A percentile compares a stretch with the other conserved stretches of the same genome.
phyloP scores from a whole-genome alignment of 148 eudicot species.

The Rhododendron kiyosumense region DNA sequence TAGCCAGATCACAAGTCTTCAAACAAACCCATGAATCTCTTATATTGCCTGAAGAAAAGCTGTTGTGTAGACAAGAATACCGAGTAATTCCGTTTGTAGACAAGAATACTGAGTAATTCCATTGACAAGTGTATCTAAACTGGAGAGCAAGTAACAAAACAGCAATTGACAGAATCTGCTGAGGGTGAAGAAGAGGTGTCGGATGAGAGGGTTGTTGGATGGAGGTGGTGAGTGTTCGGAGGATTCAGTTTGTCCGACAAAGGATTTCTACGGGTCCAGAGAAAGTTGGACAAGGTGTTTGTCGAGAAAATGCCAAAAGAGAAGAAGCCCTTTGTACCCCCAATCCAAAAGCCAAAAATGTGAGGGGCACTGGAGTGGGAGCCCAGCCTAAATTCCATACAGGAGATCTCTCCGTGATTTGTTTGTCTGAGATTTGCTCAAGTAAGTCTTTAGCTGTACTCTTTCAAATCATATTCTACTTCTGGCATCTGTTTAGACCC shows the following conservation, averaged over 20 bases:
- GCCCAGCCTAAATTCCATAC: conserved; percentile 41
- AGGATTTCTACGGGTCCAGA: conserved; percentile 23
- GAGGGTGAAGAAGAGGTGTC: conserved; percentile 3
- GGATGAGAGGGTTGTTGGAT: conserved; percentile 3
- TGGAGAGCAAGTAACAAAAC: conserved; percentile 20
- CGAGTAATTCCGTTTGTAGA: conserved; percentile 32
- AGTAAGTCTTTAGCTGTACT: not conserved
- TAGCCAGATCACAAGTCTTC: conserved; percentile 34
- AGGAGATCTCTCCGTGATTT: conserved; percentile 36
- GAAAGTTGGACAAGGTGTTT: conserved; percentile 9
- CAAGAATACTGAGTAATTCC: conserved; percentile 29
- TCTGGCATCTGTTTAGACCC: not conserved
- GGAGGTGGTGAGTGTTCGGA: conserved; percentile 13
- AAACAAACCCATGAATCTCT: conserved; percentile 34
- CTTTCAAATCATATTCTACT: not conserved
- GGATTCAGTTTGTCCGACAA: conserved; percentile 27
- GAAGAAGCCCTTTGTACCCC: conserved; percentile 28
- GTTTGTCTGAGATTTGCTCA: not conserved
- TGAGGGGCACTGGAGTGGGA: conserved; percentile 29
- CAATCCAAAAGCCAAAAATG: conserved; percentile 17
- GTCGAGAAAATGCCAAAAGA: conserved; percentile 12
- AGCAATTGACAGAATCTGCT: not conserved
- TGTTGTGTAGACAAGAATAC: conserved; percentile 32
- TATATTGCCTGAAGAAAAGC: conserved; percentile 26
- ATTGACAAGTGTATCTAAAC: conserved; percentile 25